Conservation (phyloP, 768 basidiomycete genomes). For the Boletus coccyginus region DNA sequence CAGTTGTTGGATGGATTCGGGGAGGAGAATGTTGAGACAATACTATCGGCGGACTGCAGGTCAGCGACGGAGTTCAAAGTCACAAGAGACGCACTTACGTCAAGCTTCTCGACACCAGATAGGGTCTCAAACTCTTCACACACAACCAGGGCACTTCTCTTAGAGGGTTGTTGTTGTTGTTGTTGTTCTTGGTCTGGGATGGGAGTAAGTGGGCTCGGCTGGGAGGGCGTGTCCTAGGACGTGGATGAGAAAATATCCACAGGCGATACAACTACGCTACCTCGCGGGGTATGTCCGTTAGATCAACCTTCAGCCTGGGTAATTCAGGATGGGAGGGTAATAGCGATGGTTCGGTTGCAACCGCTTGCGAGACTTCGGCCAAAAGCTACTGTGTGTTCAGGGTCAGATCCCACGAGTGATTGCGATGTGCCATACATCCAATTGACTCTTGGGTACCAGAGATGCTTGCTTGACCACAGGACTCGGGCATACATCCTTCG, state of each 20-base stretch:
- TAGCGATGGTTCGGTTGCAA: constrained; percentile 29
- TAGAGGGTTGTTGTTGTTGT: background rate
- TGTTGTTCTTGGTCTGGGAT: constrained; percentile 11
- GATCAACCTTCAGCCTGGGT: constrained; percentile 15
- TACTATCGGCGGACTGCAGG: constrained; percentile 43
- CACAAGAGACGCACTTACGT: constrained; percentile 34
- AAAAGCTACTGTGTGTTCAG: constrained; percentile 23
- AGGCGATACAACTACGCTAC: constrained; percentile 6
- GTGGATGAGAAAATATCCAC: background rate
- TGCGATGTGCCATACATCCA: constrained; percentile 24
- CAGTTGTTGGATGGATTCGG: constrained; percentile 69
- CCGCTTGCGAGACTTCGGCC: constrained; percentile 28
- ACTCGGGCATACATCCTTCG: constrained; percentile 2
- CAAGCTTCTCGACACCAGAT: constrained; percentile 47
- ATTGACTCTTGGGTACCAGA: constrained; percentile 21
- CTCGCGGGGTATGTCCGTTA: background rate
- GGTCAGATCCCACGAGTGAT: constrained; percentile 13
- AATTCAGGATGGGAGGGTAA: constrained; percentile 25
- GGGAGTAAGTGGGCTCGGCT: constrained; percentile 23
- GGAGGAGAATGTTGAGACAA: constrained; percentile 67
- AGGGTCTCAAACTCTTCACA: constrained; percentile 46
- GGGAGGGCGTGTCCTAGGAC: constrained; percentile 15
- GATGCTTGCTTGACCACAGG: constrained; percentile 12
- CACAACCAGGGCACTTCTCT: constrained; percentile 26
- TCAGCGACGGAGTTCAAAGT: background rate